Evolutionary conservation across 768 basidiomycete genomes (phyloP), one percentile per base, ranked within the genome.

Genomic region (Hygrocybe punicea): DNA sequence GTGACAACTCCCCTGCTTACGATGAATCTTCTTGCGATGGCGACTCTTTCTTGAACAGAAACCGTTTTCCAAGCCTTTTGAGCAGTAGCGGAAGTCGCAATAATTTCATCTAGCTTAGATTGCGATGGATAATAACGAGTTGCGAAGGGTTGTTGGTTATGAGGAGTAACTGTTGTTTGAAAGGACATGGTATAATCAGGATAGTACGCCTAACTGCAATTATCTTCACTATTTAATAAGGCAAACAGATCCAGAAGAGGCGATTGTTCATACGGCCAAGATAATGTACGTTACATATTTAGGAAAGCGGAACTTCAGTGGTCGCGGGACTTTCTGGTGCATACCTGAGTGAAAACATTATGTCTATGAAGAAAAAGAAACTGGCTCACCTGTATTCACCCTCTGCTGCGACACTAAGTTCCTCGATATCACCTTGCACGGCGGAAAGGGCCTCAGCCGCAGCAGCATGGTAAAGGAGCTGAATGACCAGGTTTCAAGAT

Each of bases 361-460:
- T 6, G n/a, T 8, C 6, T 29, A 8, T 9, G 49, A 37, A 8
- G 14, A 45, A n/a, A 19, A 9, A 48, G 25, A 9, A 42, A 52
- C n/a, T 7, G 25, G 17, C 10, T 62, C 60, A 92, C 87, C 95
- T 89, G 78, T 96, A 98, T 69, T 95, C 92, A 57, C 91, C 92
- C 73, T 98, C 95, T 0, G 95, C 93, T 46, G 92, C 91, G 34
- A 94, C 88, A 58, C 86, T 87, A 62, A 96, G 80, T 63, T 98
- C 94, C 62, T 97, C 95, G 48, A 98, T 89, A 70, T 97, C 93
- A 49, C 90, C 91, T 69, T 95, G 92, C 46, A 91, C 82, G 45
- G 81, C 76, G n/a, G 83, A 84, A 40, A 95, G 81, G 0, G 90
- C 80, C 67, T 95, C 93, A 1, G 91, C 91, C 3, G 89, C 88